Evolutionary conservation across 2,329 filamentous ascomycete species (phyloP).

Genomic region (Pyricularia grisea): DNA sequence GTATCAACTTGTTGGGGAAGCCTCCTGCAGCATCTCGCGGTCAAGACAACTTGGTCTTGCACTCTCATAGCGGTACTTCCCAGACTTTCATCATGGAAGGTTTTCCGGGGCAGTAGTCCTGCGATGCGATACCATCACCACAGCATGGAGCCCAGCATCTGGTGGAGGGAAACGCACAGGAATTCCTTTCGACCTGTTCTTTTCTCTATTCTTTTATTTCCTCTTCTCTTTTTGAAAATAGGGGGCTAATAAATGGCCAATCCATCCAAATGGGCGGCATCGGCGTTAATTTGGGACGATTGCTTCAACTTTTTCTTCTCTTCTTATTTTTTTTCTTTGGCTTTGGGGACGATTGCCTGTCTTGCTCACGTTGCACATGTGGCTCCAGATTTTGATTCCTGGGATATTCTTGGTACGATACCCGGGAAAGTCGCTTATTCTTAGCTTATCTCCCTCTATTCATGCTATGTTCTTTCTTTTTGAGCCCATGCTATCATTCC

Average conservation of each 20-base stretch:
- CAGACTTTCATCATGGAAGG: neutral
- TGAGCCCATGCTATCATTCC: neutral
- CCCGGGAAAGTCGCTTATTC: slow-evolving; percentile 2
- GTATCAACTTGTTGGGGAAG: neutral
- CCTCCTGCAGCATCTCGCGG: neutral
- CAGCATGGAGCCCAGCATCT: no score
- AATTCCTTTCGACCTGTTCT: neutral
- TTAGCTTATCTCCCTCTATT: neutral
- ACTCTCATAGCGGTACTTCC: neutral
- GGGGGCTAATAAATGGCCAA: neutral
- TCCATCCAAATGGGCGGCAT: neutral
- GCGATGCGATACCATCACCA: neutral
- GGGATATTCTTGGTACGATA: neutral
- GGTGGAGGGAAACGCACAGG: neutral
- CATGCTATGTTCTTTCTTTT: neutral
- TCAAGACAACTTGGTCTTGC: neutral
- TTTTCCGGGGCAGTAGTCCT: neutral
- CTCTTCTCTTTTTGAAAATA: slow-evolving; percentile 1
- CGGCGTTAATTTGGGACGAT: slow-evolving; percentile 1
- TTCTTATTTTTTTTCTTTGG: neutral
- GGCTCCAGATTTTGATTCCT: neutral
- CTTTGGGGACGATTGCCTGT: neutral
- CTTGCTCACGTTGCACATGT: slow-evolving; percentile 5
- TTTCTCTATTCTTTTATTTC: neutral
- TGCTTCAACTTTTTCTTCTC: neutral